Base-by-base conservation (phyloP, 768 basidiomycete species). In the Russula griseocarnosa region DNA sequence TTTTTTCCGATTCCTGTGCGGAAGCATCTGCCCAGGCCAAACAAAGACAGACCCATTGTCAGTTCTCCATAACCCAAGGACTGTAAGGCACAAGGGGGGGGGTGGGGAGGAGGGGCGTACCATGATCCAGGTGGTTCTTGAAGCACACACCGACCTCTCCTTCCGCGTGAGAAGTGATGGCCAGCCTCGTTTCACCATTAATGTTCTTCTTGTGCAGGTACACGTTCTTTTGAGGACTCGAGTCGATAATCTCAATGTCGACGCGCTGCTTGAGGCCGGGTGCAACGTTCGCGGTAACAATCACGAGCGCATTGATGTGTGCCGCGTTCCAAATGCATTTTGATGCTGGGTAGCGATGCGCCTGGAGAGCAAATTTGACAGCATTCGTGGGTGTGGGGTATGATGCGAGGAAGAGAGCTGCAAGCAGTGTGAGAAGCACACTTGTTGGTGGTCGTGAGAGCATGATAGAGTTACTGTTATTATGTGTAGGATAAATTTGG, bases 291-390 rank as follows among this genome's bases (percentile, higher is more conserved):
- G 96, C 94, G 0, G 96, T 98, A 69, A 97, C 94, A 70, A 99
- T 92, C 72, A 98, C 92, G 40, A 98, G 87, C 7, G 92, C 83
- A 70, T 93, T 86, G 7, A 81, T 76, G 71, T 94, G 90, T 10
- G 87, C 96, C 26, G 88, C 79, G 73, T 99, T 97, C 97, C 97
- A 99, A 61, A 98, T 87, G 76, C 96, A 98, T 76, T 93, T 94
- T 67, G 82, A 71, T 30, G 80, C 76, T 0, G 96, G 94, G 69
- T 87, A 83, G 65, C 85, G 84, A 66, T 81, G 81, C 0, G 94
- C 86, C 36, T 76, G 83, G 26, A 97, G 78, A 42, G 81, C 73
- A 75, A 98, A 97, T 76, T 98, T 98, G 77, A 99, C 90, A 55
- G 90, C 92, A 44, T 70, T 65, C 9, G 73, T 71, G 24, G 71